Evolutionary conservation across 23 red algal species (phyloP).

Genomic region (Chondrus crispus): DNA sequence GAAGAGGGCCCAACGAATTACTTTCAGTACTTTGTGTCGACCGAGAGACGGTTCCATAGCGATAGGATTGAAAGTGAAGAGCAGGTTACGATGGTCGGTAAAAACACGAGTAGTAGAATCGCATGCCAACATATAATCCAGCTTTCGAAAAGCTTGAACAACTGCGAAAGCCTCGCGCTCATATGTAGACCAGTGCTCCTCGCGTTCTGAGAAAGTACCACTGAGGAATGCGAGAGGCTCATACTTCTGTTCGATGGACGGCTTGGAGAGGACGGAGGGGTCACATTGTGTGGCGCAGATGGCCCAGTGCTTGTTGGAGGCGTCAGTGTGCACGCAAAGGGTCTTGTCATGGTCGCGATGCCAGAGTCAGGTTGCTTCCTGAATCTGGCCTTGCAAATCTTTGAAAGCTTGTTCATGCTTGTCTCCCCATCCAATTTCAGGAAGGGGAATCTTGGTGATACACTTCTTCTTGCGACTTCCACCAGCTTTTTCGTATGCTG

Average conservation of each 20-base stretch:
- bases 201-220: background rate
- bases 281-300: background rate
- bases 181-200: slow-evolving; percentile 15
- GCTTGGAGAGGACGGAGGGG: background rate
- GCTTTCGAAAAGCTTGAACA: background rate
- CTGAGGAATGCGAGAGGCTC: slow-evolving; percentile 8
- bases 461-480: slow-evolving; percentile 9
- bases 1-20: background rate
- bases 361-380: background rate
- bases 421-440: background rate
- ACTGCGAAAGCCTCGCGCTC: slow-evolving; percentile 2
- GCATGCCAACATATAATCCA: slow-evolving; percentile 3
- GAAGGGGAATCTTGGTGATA: background rate
- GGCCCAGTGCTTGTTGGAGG: slow-evolving; percentile 19
- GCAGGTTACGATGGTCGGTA: slow-evolving; percentile 10
- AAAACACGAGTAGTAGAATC: background rate
- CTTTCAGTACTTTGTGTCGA: background rate
- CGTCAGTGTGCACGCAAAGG: background rate
- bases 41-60: background rate
- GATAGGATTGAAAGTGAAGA: background rate
- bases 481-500: background rate
- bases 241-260: background rate
- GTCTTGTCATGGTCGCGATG: background rate
- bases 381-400: background rate
- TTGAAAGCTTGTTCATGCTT: background rate